These are phyloP conservation scores for Pyrenula massariospora DNA, from an alignment of 495 filamentous ascomycete species.

Conservation along the genomic window DNA sequence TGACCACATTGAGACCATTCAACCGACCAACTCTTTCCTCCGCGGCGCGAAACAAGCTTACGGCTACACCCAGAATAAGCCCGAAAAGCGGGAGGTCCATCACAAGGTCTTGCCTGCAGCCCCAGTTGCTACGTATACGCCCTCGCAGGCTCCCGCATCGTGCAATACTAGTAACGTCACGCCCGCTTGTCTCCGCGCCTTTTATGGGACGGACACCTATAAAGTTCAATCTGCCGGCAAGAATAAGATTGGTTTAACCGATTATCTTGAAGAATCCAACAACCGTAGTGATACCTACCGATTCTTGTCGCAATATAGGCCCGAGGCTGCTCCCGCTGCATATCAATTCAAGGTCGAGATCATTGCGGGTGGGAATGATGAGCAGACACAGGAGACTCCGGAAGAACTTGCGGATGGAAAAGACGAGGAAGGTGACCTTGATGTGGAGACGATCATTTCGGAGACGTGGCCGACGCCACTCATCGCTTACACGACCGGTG, in stretches of 20 bases:
- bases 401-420: constrained; percentile 19
- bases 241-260: constrained; percentile 48
- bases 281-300: constrained; percentile 48
- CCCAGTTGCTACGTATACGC: background rate
- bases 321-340: constrained; percentile 37
- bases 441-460: constrained; percentile 58
- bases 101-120: constrained; percentile 8
- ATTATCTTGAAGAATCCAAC: constrained; percentile 50
- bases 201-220: constrained; percentile 51
- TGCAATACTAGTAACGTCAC: constrained; percentile 36
- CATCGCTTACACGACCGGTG: constrained; percentile 57
- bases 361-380: constrained; percentile 44
- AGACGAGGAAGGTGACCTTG: constrained; percentile 63
- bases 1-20: constrained; percentile 35
- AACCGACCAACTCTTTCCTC: constrained; percentile 43
- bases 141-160: constrained; percentile 2
- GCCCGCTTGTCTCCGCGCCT: constrained; percentile 43
- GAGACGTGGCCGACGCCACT: constrained; percentile 46
- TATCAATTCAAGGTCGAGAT: constrained; percentile 54
- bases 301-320: constrained; percentile 37
- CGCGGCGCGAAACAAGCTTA: constrained; percentile 29
- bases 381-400: constrained; percentile 17
- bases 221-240: constrained; percentile 20
- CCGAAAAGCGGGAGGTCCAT: constrained; percentile 14
- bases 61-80: constrained; percentile 17